Percentiles rank a stretch among this genome's conserved stretches.
Evolutionary conservation across 83 land plant species (phyloP).

Genomic region (Picea mariana): DNA sequence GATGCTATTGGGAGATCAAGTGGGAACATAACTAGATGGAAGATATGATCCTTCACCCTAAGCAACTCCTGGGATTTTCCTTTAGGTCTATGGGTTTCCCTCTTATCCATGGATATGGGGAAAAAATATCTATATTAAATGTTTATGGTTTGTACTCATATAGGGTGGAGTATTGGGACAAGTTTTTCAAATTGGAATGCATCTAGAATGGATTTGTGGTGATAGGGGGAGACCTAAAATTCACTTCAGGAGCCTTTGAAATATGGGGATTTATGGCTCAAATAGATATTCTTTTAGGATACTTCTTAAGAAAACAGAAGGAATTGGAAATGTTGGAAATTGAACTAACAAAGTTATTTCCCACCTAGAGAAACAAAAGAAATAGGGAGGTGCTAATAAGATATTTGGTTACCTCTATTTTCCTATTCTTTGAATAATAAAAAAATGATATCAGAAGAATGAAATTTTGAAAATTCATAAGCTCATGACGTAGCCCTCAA

Average conservation of each 20-base stretch:
- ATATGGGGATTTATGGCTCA: not conserved
- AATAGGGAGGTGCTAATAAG: not conserved
- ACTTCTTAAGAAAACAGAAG: not conserved
- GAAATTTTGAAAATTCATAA: too few species aligned
- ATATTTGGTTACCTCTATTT: too few species aligned
- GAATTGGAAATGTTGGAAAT: not conserved
- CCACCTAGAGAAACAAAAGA: not conserved
- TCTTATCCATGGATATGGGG: too few species aligned
- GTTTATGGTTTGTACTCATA: not conserved
- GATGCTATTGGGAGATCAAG: too few species aligned
- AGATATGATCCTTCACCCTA: too few species aligned
- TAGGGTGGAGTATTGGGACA: not conserved
- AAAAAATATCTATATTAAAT: not conserved
- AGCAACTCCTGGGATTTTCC: too few species aligned
- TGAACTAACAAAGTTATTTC: not conserved
- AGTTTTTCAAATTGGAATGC: not conserved
- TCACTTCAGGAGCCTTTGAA: not conserved
- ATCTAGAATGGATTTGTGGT: not conserved
- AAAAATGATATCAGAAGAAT: too few species aligned
- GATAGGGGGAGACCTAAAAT: not conserved
- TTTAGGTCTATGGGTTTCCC: too few species aligned
- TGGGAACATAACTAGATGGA: too few species aligned
- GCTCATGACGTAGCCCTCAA: too few species aligned
- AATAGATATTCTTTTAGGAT: not conserved
- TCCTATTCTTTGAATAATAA: too few species aligned